Conservation (phyloP, 306 rosid genomes). For the Fagus sylvatica region DNA sequence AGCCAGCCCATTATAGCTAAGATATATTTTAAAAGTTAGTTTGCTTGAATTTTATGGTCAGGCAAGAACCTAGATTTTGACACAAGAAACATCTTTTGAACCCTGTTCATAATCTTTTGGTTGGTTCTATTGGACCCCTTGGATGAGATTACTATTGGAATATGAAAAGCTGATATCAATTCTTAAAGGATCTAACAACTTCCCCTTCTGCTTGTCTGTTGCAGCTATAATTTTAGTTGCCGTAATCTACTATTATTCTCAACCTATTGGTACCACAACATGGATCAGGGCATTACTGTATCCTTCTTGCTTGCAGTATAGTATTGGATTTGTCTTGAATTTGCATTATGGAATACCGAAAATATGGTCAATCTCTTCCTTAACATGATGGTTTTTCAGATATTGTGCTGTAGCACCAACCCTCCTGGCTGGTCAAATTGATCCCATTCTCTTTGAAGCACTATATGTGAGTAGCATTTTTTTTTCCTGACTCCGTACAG, state of each 20-base stretch:
- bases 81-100: neutral
- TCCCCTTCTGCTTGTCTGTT: constrained; percentile 32
- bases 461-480: constrained; percentile 71
- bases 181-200: constrained; percentile 33
- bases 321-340: constrained; percentile 15
- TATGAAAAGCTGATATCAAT: constrained; percentile 19
- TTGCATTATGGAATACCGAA: constrained; percentile 23
- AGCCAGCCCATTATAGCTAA: too few relatives aligned
- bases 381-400: constrained; percentile 63
- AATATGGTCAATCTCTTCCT: constrained; percentile 42
- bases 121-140: constrained; percentile 4
- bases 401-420: constrained; percentile 93
- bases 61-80: neutral
- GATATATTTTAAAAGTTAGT: neutral
- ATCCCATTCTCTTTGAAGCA: constrained; percentile 90
- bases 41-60: neutral
- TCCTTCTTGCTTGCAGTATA: constrained; percentile 49
- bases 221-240: constrained; percentile 81
- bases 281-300: constrained; percentile 88
- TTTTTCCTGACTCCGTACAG: neutral
- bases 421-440: constrained; percentile 79
- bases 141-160: constrained; percentile 3
- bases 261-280: constrained; percentile 61
- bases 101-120: neutral
- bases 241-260: constrained; percentile 86